Percentiles rank a stretch among this genome's conserved stretches.
phyloP scores from a whole-genome alignment of 1,284 basidiomycete species.

The Leccinum pallidistipes region DNA sequence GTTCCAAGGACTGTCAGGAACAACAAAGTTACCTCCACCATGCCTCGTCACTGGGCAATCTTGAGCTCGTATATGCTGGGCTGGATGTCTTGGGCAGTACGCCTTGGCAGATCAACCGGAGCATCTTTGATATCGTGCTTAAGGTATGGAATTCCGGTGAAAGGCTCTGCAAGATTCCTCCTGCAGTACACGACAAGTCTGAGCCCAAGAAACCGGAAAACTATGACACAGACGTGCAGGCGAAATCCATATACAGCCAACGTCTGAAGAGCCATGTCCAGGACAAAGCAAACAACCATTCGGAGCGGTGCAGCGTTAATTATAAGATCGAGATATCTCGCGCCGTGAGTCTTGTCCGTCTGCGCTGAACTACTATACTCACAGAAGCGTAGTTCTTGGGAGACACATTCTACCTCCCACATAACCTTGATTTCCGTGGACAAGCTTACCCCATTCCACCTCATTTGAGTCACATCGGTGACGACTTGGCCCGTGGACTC shows the following conservation, averaged over 20 bases:
- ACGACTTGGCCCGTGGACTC: constrained; percentile 91
- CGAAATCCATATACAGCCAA: constrained; percentile 59
- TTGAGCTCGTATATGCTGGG: constrained; percentile 87
- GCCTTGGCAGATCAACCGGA: constrained; percentile 88
- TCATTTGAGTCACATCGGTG: constrained; percentile 94
- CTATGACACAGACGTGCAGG: constrained; percentile 65
- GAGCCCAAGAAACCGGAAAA: constrained; percentile 69
- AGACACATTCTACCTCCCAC: constrained; percentile 91
- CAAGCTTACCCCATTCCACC: constrained; percentile 97
- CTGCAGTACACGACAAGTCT: constrained; percentile 55
- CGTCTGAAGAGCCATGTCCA: constrained; percentile 63
- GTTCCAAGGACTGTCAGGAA: constrained; percentile 90
- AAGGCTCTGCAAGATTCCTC: constrained; percentile 69
- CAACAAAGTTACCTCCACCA: constrained; percentile 81
- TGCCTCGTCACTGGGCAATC: constrained; percentile 73
- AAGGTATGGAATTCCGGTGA: constrained; percentile 85
- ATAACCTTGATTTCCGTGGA: constrained; percentile 98
- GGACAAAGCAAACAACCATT: constrained; percentile 79
- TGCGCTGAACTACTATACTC: constrained; percentile 3
- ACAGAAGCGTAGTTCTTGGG: constrained; percentile 62
- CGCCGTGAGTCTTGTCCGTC: constrained; percentile 55
- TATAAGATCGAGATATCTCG: constrained; percentile 98
- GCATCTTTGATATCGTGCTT: constrained; percentile 72
- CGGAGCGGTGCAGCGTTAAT: constrained; percentile 90
- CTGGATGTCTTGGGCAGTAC: constrained; percentile 91